Base-by-base conservation (phyloP, 345 rosid genomes). In the Salix suchowensis region DNA sequence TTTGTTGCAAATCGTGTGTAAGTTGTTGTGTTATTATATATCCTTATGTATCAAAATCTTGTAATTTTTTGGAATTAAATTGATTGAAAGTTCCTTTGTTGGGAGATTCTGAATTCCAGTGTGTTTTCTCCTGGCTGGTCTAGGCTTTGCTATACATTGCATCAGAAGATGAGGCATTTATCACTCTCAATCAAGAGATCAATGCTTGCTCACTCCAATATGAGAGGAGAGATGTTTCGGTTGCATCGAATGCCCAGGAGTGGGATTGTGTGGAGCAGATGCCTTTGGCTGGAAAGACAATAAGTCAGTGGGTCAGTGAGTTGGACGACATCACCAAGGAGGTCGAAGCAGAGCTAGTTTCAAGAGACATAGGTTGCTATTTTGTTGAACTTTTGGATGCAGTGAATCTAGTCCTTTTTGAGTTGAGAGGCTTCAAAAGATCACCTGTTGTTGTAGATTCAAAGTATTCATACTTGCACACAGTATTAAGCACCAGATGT, bases 91-190 rank as follows among this genome's bases (percentile, higher is more conserved):
- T 70, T 32, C 39, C 23, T 26, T 50, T 58, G 19, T 64, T 61
- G 76, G 40, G 68, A 54, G 68, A 66, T 76, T 75, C 48, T 28
- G 26, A 26, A 52, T 55, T 50, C 60, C 74, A 50, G 37, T 74
- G 76, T 73, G 39, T 70, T 72, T 50, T 21, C 36, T 65, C n/a
- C 71, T 28, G 78, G 68, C 62, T 82, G 64, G 71, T 82, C 82
- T 78, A 94, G 98, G 92, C 84, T 80, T 81, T 94, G 84, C 85
- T 94, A 48, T 89, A 83, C 77, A 83, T 94, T 85, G 95, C 98
- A 70, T 97, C 94, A 73, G 98, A 94, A 81, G 98, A 94, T 86
- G 97, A 92, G 86, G 96, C 94, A 40, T 90, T 85, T 68, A 36
- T 87, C 83, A 87, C 90, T 81, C 73, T 79, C 48, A 85, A 89